Percentiles rank a stretch among this genome's conserved stretches.
These are phyloP conservation scores for Penicillium turbatum DNA, from an alignment of 495 filamentous ascomycete genomes.

Conservation along the genomic window DNA sequence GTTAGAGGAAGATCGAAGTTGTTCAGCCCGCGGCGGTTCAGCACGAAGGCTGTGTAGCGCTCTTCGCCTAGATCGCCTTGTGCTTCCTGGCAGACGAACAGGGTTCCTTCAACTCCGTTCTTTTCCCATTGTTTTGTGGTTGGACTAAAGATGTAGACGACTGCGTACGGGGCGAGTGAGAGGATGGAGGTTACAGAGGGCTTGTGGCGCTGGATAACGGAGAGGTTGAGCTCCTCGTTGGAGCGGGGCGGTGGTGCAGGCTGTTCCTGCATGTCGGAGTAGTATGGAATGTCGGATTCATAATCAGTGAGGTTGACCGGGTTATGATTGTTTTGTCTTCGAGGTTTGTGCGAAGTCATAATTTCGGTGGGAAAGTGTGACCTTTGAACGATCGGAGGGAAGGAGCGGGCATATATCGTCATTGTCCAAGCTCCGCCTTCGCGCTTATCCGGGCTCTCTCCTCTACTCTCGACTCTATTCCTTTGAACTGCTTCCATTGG, in stretches of 20 bases:
- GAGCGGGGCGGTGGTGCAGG: conserved; percentile 50
- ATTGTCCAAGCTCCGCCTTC: conserved; percentile 9
- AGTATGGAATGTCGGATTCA: conserved; percentile 53
- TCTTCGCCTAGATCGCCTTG: conserved; percentile 41
- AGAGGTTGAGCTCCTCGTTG: conserved; percentile 78
- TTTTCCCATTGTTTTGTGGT: conserved; percentile 68
- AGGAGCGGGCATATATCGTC: conserved; percentile 1
- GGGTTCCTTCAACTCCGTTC: conserved; percentile 67
- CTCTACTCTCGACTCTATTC: not conserved
- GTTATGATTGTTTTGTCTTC: conserved; percentile 31
- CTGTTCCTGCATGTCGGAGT: conserved; percentile 39
- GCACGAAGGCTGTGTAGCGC: conserved; percentile 55
- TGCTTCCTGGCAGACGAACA: conserved; percentile 71
- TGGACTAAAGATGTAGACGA: conserved; percentile 70
- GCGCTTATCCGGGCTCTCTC: conserved; percentile 1
- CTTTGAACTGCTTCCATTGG: not conserved
- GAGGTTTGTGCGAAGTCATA: conserved; percentile 37
- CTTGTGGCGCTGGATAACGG: conserved; percentile 71
- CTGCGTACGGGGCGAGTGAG: conserved; percentile 71
- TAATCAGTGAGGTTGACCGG: conserved; percentile 55
- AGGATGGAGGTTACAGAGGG: conserved; percentile 62
- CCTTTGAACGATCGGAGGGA: not conserved
- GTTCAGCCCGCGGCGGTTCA: conserved; percentile 57
- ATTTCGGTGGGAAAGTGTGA: conserved; percentile 6
- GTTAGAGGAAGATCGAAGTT: conserved; percentile 54